A percentile compares a stretch with the other conserved stretches of the same genome.
Evolutionary conservation across 2,329 filamentous ascomycete species (phyloP).

Genomic region (Cyphellophora europaea): DNA sequence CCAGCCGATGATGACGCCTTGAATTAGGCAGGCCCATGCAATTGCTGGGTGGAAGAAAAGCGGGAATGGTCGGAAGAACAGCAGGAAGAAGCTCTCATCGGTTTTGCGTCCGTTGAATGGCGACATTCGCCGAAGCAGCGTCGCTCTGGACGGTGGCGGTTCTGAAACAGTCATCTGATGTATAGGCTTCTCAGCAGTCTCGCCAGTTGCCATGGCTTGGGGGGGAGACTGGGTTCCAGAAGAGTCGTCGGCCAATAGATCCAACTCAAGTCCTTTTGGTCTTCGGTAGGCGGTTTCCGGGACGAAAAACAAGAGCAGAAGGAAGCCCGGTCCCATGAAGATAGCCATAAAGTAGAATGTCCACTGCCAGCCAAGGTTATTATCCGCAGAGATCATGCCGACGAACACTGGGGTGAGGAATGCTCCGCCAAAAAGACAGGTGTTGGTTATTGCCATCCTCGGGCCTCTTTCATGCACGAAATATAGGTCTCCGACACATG

Average conservation of each 20-base stretch:
- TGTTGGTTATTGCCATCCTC: conserved; percentile 73
- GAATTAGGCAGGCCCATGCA: conserved; percentile 70
- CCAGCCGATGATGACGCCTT: conserved; percentile 89
- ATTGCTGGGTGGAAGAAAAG: conserved; percentile 79
- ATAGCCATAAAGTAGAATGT: conserved; percentile 77
- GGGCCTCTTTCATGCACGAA: conserved; percentile 71
- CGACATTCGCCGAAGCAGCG: conserved; percentile 51
- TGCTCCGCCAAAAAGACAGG: conserved; percentile 60
- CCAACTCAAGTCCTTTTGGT: conserved; percentile 58
- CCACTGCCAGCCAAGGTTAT: conserved; percentile 15
- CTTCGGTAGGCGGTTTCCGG: conserved; percentile 77
- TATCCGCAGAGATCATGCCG: conserved; percentile 26
- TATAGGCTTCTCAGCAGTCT: conserved; percentile 2
- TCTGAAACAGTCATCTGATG: conserved; percentile 5
- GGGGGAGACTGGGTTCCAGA: conserved; percentile 5
- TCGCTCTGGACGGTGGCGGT: conserved; percentile 34
- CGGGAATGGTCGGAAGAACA: conserved; percentile 65
- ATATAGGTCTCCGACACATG: conserved; percentile 80
- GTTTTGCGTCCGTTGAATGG: conserved; percentile 78
- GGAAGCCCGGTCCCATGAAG: conserved; percentile 62
- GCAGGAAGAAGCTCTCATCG: conserved; percentile 59
- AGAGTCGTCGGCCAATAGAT: conserved; percentile 14
- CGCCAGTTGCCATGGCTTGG: conserved; percentile 8
- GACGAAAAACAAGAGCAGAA: conserved; percentile 65
- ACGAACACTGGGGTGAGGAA: conserved; percentile 83